Evolutionary conservation across 2,329 filamentous ascomycete genomes (phyloP), one percentile per base, ranked within the genome.

Genomic region (Talaromyces sp.): DNA sequence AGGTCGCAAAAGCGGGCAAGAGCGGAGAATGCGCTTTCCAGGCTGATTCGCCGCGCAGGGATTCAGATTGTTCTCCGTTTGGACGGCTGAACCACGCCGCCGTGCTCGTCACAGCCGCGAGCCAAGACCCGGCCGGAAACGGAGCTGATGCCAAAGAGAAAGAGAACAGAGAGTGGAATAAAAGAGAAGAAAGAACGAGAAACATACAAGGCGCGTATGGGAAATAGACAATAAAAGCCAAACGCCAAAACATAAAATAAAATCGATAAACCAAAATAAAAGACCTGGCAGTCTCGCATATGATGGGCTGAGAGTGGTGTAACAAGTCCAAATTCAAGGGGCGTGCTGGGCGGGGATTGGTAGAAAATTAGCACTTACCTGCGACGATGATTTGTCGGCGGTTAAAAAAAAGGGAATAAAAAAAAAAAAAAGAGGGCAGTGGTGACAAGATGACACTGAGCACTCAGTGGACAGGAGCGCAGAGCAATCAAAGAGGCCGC

Each of bases 381-480:
- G 58, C 58, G 62, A 67, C 58, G 64, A 54, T 66, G 66, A 67
- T 67, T 68, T 64, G 67, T 57, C 54, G 64, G 48, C 53, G 52
- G 52, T 43, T 46, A 56, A 55, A 52, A 53, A 62, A 35, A 56
- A 41, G 24, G 29, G 24, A 24, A n/a, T 10, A 46, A 46, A 46
- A 46, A 10, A 41, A 19, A 48, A 17, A 19, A 46, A 46, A 46
- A 43, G n/a, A n/a, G n/a, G n/a, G 19, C 7, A 21, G 19, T 19
- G 19, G 41, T 12, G 12, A 46, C 41, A 19, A 12, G n/a, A 19
- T 21, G 19, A 21, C 9, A 46, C 24, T 27, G 50, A 24, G 9
- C 17, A n/a, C 50, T 29, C 50, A 46, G 41, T 46, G 41, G 41
- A 46, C 41, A 46, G n/a, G 19, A 27, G 14, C 31, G 38, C 32